These are phyloP conservation scores for Acrocalymma vagum DNA, from an alignment of 2,329 filamentous ascomycete species.

Conservation along the genomic window DNA sequence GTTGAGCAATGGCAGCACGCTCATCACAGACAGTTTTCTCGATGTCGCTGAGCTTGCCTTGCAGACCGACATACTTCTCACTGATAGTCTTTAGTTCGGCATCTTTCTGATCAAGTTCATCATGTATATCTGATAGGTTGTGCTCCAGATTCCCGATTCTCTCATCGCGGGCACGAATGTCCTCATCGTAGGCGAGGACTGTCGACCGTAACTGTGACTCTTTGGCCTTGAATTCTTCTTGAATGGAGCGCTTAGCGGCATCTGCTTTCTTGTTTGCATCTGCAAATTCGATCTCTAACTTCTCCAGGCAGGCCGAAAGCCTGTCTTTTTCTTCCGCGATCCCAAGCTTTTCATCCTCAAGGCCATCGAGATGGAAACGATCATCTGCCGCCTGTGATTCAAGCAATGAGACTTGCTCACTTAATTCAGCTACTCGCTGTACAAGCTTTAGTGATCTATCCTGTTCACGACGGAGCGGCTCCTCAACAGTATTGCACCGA, in stretches of 20 bases:
- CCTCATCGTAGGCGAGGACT: slow-evolving; percentile 26
- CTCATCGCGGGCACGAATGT: slow-evolving; percentile 11
- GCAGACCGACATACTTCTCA: slow-evolving; percentile 41
- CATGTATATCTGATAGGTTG: slow-evolving; percentile 12
- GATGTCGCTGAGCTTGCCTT: slow-evolving; percentile 29
- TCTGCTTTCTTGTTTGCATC: slow-evolving; percentile 44
- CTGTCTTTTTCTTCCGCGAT: slow-evolving; percentile 43
- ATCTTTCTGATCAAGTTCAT: slow-evolving; percentile 18
- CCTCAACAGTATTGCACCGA: slow-evolving; percentile 64
- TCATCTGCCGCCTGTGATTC: slow-evolving; percentile 32
- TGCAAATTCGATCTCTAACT: slow-evolving; percentile 48
- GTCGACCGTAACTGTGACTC: slow-evolving; percentile 48
- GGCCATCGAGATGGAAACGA: slow-evolving; percentile 39
- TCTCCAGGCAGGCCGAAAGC: slow-evolving; percentile 38
- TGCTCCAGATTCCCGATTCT: slow-evolving; percentile 15
- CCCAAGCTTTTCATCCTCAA: slow-evolving; percentile 49
- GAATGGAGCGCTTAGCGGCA: slow-evolving; percentile 28
- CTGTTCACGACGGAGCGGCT: slow-evolving; percentile 59
- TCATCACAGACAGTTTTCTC: slow-evolving; percentile 34
- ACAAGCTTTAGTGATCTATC: slow-evolving; percentile 44
- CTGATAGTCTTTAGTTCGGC: slow-evolving; percentile 15
- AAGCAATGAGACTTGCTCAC: slow-evolving; percentile 46
- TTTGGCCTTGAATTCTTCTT: slow-evolving; percentile 31
- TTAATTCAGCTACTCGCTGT: slow-evolving; percentile 38
- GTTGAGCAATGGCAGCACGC: slow-evolving; percentile 12